Conservation (phyloP, 1,284 basidiomycete species). For the Chalciporus sp. region DNA sequence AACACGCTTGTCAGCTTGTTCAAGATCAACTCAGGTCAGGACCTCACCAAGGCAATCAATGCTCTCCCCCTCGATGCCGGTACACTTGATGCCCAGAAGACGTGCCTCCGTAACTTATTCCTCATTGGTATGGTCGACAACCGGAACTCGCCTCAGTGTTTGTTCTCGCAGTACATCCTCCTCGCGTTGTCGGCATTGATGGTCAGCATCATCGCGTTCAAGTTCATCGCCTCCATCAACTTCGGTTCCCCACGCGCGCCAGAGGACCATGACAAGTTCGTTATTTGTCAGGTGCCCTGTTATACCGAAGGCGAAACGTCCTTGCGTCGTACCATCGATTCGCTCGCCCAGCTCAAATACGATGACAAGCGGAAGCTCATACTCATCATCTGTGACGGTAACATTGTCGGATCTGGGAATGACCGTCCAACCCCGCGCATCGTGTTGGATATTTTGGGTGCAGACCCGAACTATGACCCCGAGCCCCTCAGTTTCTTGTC, state of each 20-base stretch:
- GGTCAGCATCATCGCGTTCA: conserved; percentile 97
- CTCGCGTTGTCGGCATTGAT: conserved; percentile 90
- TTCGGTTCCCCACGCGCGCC: conserved; percentile 83
- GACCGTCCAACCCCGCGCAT: conserved; percentile 91
- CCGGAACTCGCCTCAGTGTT: conserved; percentile 88
- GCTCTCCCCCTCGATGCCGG: conserved; percentile 63
- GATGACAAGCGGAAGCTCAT: conserved; percentile 98
- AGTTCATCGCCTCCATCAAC: conserved; percentile 95
- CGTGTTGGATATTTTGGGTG: conserved; percentile 95
- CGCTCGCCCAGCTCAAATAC: conserved; percentile 91
- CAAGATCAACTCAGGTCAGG: conserved; percentile 78
- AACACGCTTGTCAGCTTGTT: conserved; percentile 78
- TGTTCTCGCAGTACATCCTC: conserved; percentile 91
- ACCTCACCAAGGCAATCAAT: conserved; percentile 83
- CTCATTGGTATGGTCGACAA: conserved; percentile 91
- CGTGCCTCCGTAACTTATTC: conserved; percentile 93
- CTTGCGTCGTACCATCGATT: conserved; percentile 90
- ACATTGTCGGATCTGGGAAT: conserved; percentile 96
- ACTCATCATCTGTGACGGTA: conserved; percentile 96
- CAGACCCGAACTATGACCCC: conserved; percentile 90
- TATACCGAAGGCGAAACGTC: conserved; percentile 95
- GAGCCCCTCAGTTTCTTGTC: conserved; percentile 94
- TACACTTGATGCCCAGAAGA: conserved; percentile 78
- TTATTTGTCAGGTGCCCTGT: conserved; percentile 98
- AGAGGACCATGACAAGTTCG: conserved; percentile 97